Conservation (phyloP, 2,329 filamentous ascomycete species). For the Diaporthe sp. region DNA sequence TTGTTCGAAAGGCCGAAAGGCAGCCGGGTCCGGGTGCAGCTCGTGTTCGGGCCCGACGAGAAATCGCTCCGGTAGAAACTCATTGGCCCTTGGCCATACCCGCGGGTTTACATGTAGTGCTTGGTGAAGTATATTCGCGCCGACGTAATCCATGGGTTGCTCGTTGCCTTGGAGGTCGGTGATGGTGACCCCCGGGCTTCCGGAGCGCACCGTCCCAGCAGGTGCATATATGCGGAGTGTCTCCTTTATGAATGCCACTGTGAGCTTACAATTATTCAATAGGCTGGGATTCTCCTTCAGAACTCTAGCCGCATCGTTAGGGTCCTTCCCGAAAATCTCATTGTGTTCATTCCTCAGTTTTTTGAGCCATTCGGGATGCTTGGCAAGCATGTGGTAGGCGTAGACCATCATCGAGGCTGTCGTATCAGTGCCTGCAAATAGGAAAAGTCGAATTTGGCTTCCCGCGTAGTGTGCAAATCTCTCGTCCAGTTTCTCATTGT, state of each 20-base stretch:
- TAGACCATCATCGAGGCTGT: slow-evolving; percentile 20
- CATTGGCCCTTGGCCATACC: slow-evolving; percentile 12
- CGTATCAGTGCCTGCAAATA: slow-evolving; percentile 22
- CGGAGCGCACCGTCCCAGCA: slow-evolving; percentile 7
- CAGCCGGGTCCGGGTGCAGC: slow-evolving; percentile 44
- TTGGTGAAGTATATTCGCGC: slow-evolving; percentile 25
- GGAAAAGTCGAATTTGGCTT: slow-evolving; percentile 21
- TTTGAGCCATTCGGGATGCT: slow-evolving; percentile 15
- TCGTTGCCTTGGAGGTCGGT: slow-evolving; percentile 16
- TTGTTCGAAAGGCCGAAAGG: slow-evolving; percentile 67
- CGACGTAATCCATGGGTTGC: slow-evolving; percentile 9
- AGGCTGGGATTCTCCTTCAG: slow-evolving; percentile 4
- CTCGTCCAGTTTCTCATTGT: neutral
- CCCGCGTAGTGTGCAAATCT: slow-evolving; percentile 14
- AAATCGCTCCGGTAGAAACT: slow-evolving; percentile 8
- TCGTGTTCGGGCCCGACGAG: slow-evolving; percentile 7
- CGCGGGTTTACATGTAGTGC: neutral
- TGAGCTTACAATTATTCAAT: slow-evolving; percentile 20
- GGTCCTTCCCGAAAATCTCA: slow-evolving; percentile 9
- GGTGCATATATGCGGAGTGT: slow-evolving; percentile 1
- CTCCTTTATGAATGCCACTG: slow-evolving; percentile 26
- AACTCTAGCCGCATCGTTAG: neutral
- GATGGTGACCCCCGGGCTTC: neutral
- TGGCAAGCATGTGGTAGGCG: slow-evolving; percentile 21
- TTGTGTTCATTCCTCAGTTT: slow-evolving; percentile 14